phyloP scores from a whole-genome alignment of 2,329 filamentous ascomycete species.

The Coleophoma crateriformis region DNA sequence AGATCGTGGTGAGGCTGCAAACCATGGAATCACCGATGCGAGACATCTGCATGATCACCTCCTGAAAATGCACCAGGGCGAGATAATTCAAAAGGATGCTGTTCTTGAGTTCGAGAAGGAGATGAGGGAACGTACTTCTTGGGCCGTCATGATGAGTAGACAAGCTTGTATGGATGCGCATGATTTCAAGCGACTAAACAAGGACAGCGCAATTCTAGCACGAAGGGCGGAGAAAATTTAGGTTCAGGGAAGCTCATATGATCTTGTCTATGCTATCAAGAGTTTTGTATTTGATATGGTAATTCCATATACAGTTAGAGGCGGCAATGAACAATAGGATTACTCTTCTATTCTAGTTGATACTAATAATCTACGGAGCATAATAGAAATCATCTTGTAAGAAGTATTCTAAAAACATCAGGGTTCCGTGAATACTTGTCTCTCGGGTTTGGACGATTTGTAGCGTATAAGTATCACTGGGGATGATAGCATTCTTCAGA shows the following conservation, averaged over 20 bases:
- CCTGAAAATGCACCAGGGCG: conserved; percentile 9
- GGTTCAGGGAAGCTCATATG: background rate
- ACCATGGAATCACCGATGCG: conserved; percentile 49
- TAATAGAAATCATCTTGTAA: too few relatives aligned
- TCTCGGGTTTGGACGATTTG: too few relatives aligned
- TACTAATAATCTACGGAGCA: too few relatives aligned
- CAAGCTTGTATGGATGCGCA: conserved; percentile 51
- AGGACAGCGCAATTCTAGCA: conserved; percentile 29
- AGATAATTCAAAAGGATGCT: conserved; percentile 3
- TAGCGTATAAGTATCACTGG: too few relatives aligned
- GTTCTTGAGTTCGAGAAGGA: conserved; percentile 34
- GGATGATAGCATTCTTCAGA: too few relatives aligned
- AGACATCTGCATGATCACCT: conserved; percentile 33
- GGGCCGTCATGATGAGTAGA: conserved; percentile 43
- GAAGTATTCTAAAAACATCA: too few relatives aligned
- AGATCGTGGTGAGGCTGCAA: conserved; percentile 54
- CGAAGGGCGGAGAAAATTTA: conserved; percentile 2
- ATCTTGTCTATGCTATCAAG: too few relatives aligned
- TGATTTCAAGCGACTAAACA: conserved; percentile 37
- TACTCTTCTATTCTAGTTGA: too few relatives aligned
- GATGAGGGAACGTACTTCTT: conserved; percentile 35
- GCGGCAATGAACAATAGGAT: too few relatives aligned
- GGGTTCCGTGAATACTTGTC: too few relatives aligned
- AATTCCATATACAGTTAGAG: too few relatives aligned
- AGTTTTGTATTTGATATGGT: too few relatives aligned